These are phyloP conservation scores for Diplodia intermedia DNA, from an alignment of 2,329 filamentous ascomycete species.

Conservation along the genomic window DNA sequence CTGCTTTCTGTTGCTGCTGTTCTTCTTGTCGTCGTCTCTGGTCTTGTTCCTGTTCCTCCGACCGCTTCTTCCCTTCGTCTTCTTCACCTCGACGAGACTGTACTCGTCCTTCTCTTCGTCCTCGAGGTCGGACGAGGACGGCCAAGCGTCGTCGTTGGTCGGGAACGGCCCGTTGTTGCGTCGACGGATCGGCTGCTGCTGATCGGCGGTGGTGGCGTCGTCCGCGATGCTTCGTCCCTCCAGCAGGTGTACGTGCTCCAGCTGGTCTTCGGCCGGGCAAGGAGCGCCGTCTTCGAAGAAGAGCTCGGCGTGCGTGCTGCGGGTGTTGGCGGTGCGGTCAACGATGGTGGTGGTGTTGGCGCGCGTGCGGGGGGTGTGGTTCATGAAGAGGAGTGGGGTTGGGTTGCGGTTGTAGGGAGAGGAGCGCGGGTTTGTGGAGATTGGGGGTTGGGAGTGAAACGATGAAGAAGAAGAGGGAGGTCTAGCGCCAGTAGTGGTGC, in stretches of 20 bases:
- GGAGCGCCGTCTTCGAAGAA: conserved; percentile 9
- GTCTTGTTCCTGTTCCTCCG: not conserved
- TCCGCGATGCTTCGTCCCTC: conserved; percentile 12
- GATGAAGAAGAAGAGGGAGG: not conserved
- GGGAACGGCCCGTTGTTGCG: conserved; percentile 4
- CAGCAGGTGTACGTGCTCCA: conserved; percentile 17
- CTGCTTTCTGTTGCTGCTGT: not conserved
- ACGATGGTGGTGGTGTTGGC: conserved; percentile 33
- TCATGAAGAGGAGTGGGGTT: conserved; percentile 38
- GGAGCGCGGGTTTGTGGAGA: not conserved
- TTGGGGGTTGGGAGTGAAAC: conserved; percentile 1
- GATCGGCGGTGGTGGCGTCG: not conserved
- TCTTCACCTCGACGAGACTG: not conserved
- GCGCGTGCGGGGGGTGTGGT: conserved; percentile 46
- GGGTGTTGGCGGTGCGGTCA: conserved; percentile 5
- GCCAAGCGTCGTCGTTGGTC: not conserved
- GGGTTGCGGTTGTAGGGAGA: conserved; percentile 14
- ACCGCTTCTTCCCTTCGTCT: not conserved
- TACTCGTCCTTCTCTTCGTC: conserved; percentile 4
- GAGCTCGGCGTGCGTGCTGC: conserved; percentile 21
- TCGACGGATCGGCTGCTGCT: not conserved
- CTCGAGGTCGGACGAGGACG: not conserved
- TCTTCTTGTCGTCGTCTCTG: not conserved
- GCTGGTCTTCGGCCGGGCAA: not conserved
- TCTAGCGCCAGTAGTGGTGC: conserved; percentile 1